Conservation (phyloP, 2,329 filamentous ascomycete species). For the Epichloe brachyelytri region DNA sequence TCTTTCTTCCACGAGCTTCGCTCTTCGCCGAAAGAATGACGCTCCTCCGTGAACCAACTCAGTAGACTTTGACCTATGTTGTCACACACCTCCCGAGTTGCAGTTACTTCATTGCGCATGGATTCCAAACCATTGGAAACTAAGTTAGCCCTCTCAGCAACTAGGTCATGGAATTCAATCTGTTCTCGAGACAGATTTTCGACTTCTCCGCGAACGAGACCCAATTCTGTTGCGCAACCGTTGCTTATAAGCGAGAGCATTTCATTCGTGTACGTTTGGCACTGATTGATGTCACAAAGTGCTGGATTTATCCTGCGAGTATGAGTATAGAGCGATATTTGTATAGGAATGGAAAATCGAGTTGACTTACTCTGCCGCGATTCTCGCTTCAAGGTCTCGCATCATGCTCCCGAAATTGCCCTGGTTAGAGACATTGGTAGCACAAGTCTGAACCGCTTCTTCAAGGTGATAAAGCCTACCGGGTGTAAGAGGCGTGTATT, state of each 20-base stretch:
- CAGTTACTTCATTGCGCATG: neutral
- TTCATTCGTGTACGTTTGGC: constrained; percentile 2
- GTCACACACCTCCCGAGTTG: neutral
- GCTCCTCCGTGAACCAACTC: neutral
- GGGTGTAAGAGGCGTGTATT: neutral
- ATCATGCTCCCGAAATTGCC: neutral
- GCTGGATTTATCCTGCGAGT: constrained; percentile 3
- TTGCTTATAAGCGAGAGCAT: constrained; percentile 1
- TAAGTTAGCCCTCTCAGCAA: neutral
- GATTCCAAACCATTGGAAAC: neutral
- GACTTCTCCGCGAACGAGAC: neutral
- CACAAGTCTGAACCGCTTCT: neutral
- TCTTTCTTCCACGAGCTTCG: constrained; percentile 3
- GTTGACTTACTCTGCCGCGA: constrained; percentile 2
- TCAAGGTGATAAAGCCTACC: constrained; percentile 4
- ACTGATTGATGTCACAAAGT: constrained; percentile 1
- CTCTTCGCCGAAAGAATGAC: neutral
- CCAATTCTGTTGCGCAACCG: constrained; percentile 3
- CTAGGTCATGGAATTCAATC: constrained; percentile 2
- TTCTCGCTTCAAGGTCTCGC: constrained; percentile 1
- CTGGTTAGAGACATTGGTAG: neutral
- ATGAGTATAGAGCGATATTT: neutral
- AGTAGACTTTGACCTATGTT: neutral
- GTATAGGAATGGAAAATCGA: neutral
- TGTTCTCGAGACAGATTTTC: constrained; percentile 7